A percentile compares a stretch with the other conserved stretches of the same genome.
phyloP scores from a whole-genome alignment of 495 filamentous ascomycete genomes.

The Choiromyces venosus region DNA sequence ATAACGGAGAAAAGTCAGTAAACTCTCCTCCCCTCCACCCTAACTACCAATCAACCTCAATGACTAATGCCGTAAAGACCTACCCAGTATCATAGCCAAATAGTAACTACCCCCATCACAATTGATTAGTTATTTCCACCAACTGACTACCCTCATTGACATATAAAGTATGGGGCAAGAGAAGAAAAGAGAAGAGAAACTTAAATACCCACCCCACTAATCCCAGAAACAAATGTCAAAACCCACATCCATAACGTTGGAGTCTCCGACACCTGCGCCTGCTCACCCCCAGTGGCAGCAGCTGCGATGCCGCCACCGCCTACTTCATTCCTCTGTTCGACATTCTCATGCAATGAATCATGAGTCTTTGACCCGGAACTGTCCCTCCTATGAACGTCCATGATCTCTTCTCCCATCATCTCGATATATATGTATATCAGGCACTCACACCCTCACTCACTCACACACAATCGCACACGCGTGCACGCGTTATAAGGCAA shows the following conservation, averaged over 20 bases:
- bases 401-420: neutral
- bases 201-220: slow-evolving; percentile 54
- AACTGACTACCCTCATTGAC: neutral
- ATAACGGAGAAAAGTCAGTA: slow-evolving; percentile 48
- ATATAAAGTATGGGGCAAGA: neutral
- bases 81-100: slow-evolving; percentile 68
- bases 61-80: neutral
- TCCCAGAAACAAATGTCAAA: slow-evolving; percentile 71
- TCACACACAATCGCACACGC: neutral
- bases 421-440: neutral
- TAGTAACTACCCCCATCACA: slow-evolving; percentile 48
- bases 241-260: slow-evolving; percentile 54
- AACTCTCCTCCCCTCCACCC: slow-evolving; percentile 21
- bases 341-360: neutral
- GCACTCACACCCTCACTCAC: neutral
- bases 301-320: too few species aligned
- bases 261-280: slow-evolving; percentile 8
- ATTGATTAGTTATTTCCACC: slow-evolving; percentile 3
- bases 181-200: neutral
- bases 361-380: neutral
- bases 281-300: neutral
- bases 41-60: neutral
- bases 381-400: neutral
- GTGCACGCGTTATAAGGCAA: neutral
- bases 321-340: neutral